phyloP scores from a whole-genome alignment of 208 protist species.

The Acanthamoeba sp. region DNA sequence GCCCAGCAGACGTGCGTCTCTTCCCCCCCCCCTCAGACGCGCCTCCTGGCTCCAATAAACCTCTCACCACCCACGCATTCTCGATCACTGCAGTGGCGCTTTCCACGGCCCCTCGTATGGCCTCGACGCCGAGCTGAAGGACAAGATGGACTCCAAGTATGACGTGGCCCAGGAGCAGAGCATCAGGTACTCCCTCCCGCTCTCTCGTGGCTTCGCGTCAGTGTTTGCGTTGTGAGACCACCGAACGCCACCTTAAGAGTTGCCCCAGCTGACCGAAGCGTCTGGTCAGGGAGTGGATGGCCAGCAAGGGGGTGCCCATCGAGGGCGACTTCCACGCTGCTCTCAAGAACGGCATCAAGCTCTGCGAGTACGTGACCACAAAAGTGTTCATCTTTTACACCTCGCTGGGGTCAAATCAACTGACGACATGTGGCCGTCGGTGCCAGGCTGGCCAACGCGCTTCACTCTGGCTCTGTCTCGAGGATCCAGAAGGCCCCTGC shows the following conservation, averaged over 20 bases:
- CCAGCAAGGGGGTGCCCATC: slow-evolving; percentile 12
- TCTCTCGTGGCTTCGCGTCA: too few relatives aligned
- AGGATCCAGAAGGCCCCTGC: slow-evolving; percentile 35
- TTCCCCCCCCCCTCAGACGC: not conserved
- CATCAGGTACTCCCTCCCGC: too few relatives aligned
- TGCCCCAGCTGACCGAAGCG: not conserved
- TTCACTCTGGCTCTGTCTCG: not conserved
- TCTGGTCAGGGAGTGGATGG: not conserved
- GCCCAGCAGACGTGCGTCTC: not conserved
- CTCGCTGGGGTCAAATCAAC: too few relatives aligned
- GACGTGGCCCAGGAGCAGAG: not conserved
- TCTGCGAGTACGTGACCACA: not conserved
- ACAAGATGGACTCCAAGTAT: slow-evolving; percentile 63
- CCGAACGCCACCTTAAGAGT: not conserved
- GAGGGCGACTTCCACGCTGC: not conserved
- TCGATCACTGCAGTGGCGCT: not conserved
- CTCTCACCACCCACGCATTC: not conserved
- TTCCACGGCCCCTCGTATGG: slow-evolving; percentile 63
- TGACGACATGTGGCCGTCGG: too few relatives aligned
- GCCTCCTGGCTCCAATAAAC: not conserved
- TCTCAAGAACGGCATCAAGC: slow-evolving; percentile 33
- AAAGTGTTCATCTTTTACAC: not conserved
- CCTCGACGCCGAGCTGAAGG: slow-evolving; percentile 59
- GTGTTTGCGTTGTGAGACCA: not conserved
- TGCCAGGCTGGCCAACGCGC: slow-evolving; percentile 18